Conservation (phyloP, 2,329 filamentous ascomycete species). For the Colletotrichum sp. region DNA sequence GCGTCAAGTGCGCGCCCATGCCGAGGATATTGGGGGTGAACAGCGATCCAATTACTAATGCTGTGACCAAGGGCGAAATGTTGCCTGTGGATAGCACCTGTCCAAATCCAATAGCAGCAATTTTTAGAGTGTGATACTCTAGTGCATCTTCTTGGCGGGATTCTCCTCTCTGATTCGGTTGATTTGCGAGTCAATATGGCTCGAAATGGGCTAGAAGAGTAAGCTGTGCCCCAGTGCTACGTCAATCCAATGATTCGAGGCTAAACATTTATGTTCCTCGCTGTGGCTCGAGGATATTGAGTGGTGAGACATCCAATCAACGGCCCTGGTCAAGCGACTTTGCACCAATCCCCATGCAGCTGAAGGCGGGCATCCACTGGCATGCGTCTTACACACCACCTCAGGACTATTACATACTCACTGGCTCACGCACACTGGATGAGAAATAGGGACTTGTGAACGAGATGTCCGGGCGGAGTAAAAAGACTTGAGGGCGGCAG, state of each 20-base stretch:
- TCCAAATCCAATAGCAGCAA: background rate
- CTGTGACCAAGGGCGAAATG: background rate
- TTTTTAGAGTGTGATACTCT: background rate
- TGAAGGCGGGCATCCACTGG: background rate
- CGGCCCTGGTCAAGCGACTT: background rate
- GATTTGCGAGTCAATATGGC: background rate
- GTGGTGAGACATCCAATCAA: background rate
- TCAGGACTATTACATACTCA: background rate
- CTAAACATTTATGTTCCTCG: background rate
- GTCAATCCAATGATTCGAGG: background rate
- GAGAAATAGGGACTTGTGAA: background rate
- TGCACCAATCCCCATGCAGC: background rate
- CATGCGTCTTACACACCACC: constrained; percentile 14
- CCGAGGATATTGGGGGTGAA: background rate
- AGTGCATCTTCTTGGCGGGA: background rate
- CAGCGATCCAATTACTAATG: background rate
- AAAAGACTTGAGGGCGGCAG: background rate
- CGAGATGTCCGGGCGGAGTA: background rate
- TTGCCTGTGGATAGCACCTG: background rate
- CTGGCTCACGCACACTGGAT: background rate
- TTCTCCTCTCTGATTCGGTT: background rate
- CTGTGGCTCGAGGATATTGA: background rate
- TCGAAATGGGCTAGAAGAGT: background rate
- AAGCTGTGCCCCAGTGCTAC: background rate
- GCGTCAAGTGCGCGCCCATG: background rate